A percentile compares a stretch with the other conserved stretches of the same genome.
Evolutionary conservation across 1,139 yeast species (phyloP).

Genomic region (Taphrina wiesneri): DNA sequence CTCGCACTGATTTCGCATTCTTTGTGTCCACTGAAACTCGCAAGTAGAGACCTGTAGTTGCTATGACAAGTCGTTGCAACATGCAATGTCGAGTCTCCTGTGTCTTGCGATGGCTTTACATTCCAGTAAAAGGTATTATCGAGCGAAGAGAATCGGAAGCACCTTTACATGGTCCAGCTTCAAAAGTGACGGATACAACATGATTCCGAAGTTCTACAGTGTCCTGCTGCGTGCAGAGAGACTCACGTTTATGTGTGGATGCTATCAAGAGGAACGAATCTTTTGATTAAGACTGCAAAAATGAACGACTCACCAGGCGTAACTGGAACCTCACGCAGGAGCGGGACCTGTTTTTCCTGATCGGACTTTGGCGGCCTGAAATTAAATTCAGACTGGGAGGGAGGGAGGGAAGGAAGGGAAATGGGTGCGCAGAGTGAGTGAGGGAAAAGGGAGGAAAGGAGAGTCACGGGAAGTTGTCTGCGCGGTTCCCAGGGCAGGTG

Average conservation of each 20-base stretch:
- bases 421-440: too few species aligned
- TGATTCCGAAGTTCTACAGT: neutral
- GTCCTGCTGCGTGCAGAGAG: neutral
- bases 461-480: neutral
- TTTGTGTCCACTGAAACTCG: neutral
- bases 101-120: too few species aligned
- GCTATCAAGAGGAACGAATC: neutral
- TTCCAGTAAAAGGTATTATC: too few species aligned
- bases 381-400: neutral
- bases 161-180: too few species aligned
- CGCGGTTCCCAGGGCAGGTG: too few species aligned
- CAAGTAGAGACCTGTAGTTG: too few species aligned
- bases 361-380: conserved; percentile 17
- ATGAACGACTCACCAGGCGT: neutral
- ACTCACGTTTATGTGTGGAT: conserved; percentile 4
- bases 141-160: too few species aligned
- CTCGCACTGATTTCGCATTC: neutral
- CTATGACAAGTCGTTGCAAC: too few species aligned
- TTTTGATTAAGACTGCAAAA: neutral
- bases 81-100: too few species aligned
- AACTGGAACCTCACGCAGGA: neutral
- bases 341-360: conserved; percentile 16
- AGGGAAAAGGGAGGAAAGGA: neutral
- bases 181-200: neutral
- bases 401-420: too few species aligned